These are phyloP conservation scores for Monilinia polystroma DNA, from an alignment of 2,329 filamentous ascomycete genomes.

Conservation along the genomic window DNA sequence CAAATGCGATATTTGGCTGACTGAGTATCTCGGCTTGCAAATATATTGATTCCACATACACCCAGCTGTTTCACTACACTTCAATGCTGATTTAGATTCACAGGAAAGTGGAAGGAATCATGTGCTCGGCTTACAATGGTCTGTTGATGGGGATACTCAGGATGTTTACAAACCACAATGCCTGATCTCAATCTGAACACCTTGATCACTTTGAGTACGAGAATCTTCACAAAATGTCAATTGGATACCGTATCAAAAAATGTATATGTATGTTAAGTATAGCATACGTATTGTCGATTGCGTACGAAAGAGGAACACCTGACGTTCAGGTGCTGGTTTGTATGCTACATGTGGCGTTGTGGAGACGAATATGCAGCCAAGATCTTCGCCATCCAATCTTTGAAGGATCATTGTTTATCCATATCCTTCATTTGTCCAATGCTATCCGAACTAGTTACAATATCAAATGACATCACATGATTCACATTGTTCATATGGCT, in stretches of 20 bases:
- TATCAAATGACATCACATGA: not conserved
- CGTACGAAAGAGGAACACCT: no score
- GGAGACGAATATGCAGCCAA: constrained; percentile 2
- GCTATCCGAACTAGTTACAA: not conserved
- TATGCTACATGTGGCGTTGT: not conserved
- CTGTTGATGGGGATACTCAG: constrained; percentile 31
- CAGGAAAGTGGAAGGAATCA: constrained; percentile 50
- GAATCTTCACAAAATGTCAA: not conserved
- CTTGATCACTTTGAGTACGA: no score
- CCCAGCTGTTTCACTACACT: constrained; percentile 58
- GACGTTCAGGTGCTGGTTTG: not conserved
- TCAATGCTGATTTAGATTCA: constrained; percentile 49
- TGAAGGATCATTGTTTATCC: not conserved
- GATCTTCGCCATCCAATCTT: not conserved
- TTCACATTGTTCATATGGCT: not conserved
- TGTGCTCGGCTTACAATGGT: constrained; percentile 44
- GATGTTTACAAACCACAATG: no score
- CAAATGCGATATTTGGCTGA: not conserved
- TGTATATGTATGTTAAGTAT: not conserved
- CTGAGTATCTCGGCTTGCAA: constrained; percentile 41
- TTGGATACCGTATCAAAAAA: not conserved
- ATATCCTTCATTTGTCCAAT: not conserved
- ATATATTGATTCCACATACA: constrained; percentile 74
- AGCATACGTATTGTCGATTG: not conserved
- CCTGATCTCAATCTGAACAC: no score